These are phyloP conservation scores for Canariomyces notabilis DNA, from an alignment of 2,329 filamentous ascomycete genomes.

Conservation along the genomic window DNA sequence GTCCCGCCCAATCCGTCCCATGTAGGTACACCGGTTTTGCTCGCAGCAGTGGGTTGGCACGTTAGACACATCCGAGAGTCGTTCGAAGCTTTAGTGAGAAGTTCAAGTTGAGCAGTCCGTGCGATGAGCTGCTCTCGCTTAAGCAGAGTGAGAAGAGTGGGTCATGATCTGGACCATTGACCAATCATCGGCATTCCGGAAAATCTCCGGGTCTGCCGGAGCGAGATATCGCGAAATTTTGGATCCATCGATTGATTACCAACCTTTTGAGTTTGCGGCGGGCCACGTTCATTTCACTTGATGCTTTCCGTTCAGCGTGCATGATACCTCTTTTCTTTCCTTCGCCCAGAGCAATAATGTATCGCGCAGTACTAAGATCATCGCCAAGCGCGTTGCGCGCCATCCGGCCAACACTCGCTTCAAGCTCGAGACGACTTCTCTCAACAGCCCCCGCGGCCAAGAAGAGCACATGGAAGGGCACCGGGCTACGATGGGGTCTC, in stretches of 20 bases:
- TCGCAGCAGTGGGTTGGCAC: no score
- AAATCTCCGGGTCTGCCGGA: slow-evolving; percentile 7
- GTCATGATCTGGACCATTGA: slow-evolving; percentile 1
- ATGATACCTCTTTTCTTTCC: neutral
- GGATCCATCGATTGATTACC: slow-evolving; percentile 19
- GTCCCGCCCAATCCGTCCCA: no score
- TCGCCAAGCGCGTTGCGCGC: slow-evolving; percentile 41
- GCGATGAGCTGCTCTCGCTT: no score
- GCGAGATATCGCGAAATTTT: slow-evolving; percentile 24
- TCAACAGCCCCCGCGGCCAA: slow-evolving; percentile 56
- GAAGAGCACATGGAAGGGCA: slow-evolving; percentile 77
- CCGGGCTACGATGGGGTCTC: slow-evolving; percentile 66
- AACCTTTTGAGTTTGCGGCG: slow-evolving; percentile 14
- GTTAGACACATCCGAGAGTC: no score
- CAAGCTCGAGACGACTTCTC: slow-evolving; percentile 45
- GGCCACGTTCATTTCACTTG: slow-evolving; percentile 17
- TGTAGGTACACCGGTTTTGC: no score
- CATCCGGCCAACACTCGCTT: slow-evolving; percentile 36
- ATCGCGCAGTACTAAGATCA: slow-evolving; percentile 47
- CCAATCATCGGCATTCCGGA: slow-evolving; percentile 8
- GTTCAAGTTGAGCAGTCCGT: no score
- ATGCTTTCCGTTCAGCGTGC: neutral
- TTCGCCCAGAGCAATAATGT: slow-evolving; percentile 37
- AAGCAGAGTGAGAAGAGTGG: neutral
- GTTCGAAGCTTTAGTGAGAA: no score